Percentiles rank a stretch among this genome's conserved stretches.
Evolutionary conservation across 2,329 filamentous ascomycete genomes (phyloP).

Genomic region (Penicillium occitanis): DNA sequence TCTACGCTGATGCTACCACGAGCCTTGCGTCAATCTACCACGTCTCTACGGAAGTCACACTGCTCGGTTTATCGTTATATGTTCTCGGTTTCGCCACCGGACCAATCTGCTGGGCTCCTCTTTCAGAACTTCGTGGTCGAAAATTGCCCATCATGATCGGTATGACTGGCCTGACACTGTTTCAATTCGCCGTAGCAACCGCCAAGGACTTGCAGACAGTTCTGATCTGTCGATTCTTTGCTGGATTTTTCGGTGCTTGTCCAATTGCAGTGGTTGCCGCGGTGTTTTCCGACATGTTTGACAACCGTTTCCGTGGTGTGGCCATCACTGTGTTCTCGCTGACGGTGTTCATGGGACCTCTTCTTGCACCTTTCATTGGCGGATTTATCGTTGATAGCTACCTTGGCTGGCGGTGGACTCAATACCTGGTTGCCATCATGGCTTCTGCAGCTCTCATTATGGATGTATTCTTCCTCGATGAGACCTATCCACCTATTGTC

Average conservation of each 20-base stretch:
- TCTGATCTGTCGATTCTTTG: conserved; percentile 54
- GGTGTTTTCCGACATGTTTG: conserved; percentile 59
- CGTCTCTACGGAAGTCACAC: conserved; percentile 50
- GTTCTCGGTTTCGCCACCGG: conserved; percentile 52
- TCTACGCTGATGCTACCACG: conserved; percentile 68
- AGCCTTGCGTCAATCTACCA: conserved; percentile 58
- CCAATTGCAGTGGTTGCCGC: conserved; percentile 55
- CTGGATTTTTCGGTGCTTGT: conserved; percentile 56
- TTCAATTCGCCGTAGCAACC: conserved; percentile 50
- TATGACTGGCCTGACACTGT: conserved; percentile 54
- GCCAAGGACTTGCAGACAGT: conserved; percentile 56
- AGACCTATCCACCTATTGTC: conserved; percentile 60
- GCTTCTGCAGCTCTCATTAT: conserved; percentile 52
- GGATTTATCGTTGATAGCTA: conserved; percentile 54
- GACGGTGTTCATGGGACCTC: conserved; percentile 54
- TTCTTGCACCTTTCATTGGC: conserved; percentile 56
- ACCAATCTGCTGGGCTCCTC: conserved; percentile 53
- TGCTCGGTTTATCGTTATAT: conserved; percentile 44
- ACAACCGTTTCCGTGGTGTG: conserved; percentile 47
- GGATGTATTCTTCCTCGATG: conserved; percentile 55
- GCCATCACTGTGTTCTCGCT: conserved; percentile 54
- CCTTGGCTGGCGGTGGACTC: conserved; percentile 58
- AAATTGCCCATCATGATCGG: conserved; percentile 50
- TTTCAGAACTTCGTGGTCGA: conserved; percentile 53
- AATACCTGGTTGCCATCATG: conserved; percentile 57